Percentiles rank a stretch among this genome's conserved stretches.
These are phyloP conservation scores for Nemania sp. DNA, from an alignment of 2,329 filamentous ascomycete genomes.

Conservation along the genomic window DNA sequence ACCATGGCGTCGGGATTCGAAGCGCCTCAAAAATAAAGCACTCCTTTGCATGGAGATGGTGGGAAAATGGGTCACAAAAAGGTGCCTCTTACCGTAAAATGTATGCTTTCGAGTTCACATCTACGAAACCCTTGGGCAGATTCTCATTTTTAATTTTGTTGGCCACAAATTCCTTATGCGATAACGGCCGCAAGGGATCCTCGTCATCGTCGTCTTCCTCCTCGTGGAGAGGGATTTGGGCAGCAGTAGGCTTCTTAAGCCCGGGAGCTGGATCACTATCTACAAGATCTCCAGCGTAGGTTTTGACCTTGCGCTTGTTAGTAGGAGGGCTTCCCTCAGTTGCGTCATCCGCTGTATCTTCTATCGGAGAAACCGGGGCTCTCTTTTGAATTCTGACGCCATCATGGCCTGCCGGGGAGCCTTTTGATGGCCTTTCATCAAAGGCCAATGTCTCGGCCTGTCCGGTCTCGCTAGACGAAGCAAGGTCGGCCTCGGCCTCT, in stretches of 20 bases:
- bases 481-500: slow-evolving; percentile 18
- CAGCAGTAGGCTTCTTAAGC: slow-evolving; percentile 3
- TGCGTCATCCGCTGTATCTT: not conserved
- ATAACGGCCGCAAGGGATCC: slow-evolving; percentile 49
- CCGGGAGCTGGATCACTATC: slow-evolving; percentile 27
- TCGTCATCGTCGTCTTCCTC: slow-evolving; percentile 31
- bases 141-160: slow-evolving; percentile 49
- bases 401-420: slow-evolving; percentile 10
- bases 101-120: slow-evolving; percentile 54
- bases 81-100: slow-evolving; percentile 60
- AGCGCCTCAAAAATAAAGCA: slow-evolving; percentile 35
- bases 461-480: not conserved
- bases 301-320: slow-evolving; percentile 5
- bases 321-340: not conserved
- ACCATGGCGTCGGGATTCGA: not conserved
- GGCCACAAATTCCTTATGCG: slow-evolving; percentile 60
- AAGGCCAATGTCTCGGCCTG: slow-evolving; percentile 12
- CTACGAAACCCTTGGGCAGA: slow-evolving; percentile 57
- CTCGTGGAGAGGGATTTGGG: slow-evolving; percentile 37
- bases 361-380: slow-evolving; percentile 24
- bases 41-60: no score
- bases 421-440: slow-evolving; percentile 7
- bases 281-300: slow-evolving; percentile 9
- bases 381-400: slow-evolving; percentile 30
- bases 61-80: not conserved